phyloP scores from a whole-genome alignment of 768 basidiomycete species.

The Glaciozyma antarctica region DNA sequence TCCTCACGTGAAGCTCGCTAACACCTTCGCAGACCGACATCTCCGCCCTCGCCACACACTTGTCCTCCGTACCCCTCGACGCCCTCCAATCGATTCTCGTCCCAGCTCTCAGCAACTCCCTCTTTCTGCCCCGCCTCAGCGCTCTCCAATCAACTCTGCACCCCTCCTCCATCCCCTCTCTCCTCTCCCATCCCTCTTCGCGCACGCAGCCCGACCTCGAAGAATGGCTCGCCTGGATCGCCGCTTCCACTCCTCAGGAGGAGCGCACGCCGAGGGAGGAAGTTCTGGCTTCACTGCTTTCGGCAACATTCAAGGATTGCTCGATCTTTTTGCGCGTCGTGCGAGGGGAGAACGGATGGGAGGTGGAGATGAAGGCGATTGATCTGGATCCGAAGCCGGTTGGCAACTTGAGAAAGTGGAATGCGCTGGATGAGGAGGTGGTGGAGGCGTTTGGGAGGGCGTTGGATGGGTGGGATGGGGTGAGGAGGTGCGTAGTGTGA shows the following conservation, averaged over 20 bases:
- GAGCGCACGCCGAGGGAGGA: conserved; percentile 47
- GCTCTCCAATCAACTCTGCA: conserved; percentile 68
- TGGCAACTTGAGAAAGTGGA: conserved; percentile 59
- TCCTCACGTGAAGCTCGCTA: not conserved
- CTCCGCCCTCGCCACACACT: not conserved
- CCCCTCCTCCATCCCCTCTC: conserved; percentile 30
- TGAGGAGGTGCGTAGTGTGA: no score
- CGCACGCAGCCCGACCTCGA: conserved; percentile 51
- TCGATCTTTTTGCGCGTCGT: conserved; percentile 53
- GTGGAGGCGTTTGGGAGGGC: conserved; percentile 34
- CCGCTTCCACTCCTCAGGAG: not conserved
- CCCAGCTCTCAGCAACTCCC: conserved; percentile 47
- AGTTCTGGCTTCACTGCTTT: conserved; percentile 67
- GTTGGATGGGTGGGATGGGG: not conserved
- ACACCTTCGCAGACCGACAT: not conserved
- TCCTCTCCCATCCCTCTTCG: no score
- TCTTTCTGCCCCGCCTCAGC: conserved; percentile 50
- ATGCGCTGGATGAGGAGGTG: conserved; percentile 61
- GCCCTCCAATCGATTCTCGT: conserved; percentile 39
- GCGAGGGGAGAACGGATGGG: not conserved
- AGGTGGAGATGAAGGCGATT: conserved; percentile 53
- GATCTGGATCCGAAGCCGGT: conserved; percentile 78
- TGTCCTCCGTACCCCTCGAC: not conserved
- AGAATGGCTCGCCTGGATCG: conserved; percentile 48
- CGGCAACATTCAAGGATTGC: conserved; percentile 95